A percentile compares a stretch with the other conserved stretches of the same genome.
Conservation (phyloP, 768 basidiomycete species). For the Hortiboletus campestris region DNA sequence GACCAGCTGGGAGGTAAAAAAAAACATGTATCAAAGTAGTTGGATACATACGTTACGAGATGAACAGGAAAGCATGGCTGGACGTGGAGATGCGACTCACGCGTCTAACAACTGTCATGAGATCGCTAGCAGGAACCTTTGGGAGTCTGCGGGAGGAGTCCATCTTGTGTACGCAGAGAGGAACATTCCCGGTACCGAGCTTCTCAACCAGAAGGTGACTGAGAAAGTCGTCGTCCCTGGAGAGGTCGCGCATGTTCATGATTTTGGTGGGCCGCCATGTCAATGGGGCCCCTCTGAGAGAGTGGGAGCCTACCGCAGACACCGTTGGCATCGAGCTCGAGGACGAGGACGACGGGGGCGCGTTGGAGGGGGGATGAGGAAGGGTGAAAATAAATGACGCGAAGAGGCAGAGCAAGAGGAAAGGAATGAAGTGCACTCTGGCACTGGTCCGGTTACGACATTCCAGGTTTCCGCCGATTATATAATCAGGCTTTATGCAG, state of each 20-base stretch:
- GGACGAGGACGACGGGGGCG: slow-evolving; percentile 25
- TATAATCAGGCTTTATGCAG: slow-evolving; percentile 15
- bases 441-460: slow-evolving; percentile 36
- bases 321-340: slow-evolving; percentile 34
- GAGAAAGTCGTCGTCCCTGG: slow-evolving; percentile 88
- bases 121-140: slow-evolving; percentile 65
- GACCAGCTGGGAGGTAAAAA: slow-evolving; percentile 49
- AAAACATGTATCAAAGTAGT: slow-evolving; percentile 24
- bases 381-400: slow-evolving; percentile 30
- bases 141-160: slow-evolving; percentile 74
- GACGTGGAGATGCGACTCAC: slow-evolving; percentile 43
- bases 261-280: slow-evolving; percentile 82
- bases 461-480: slow-evolving; percentile 13
- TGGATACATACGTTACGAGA: slow-evolving; percentile 12
- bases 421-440: slow-evolving; percentile 20
- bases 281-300: slow-evolving; percentile 30
- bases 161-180: slow-evolving; percentile 91
- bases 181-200: slow-evolving; percentile 73
- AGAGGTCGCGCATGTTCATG: slow-evolving; percentile 89
- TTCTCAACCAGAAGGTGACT: slow-evolving; percentile 88
- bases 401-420: slow-evolving; percentile 29
- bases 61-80: slow-evolving; percentile 31
- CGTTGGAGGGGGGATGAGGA: slow-evolving; percentile 9
- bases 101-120: slow-evolving; percentile 74
- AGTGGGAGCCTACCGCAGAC: slow-evolving; percentile 25